Base-by-base conservation (phyloP, 1,139 yeast genomes). In the Kurtzmaniella quercitrusa region DNA sequence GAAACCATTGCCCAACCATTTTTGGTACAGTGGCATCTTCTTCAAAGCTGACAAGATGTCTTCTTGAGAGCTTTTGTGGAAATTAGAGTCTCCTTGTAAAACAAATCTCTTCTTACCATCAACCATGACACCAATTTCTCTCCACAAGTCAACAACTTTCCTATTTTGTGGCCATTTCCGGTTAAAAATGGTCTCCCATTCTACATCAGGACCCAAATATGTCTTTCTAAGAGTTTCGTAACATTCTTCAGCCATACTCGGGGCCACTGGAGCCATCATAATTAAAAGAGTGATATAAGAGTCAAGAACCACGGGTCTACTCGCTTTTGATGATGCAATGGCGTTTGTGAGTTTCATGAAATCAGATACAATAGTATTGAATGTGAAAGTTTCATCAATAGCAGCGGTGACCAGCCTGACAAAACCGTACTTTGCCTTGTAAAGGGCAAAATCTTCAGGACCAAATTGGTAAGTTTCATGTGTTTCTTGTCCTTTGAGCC, bases 351-450 rank as follows among this genome's bases (percentile, higher is more conserved):
- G 62, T 54, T 89, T 93, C 96, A 89, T 93, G 56, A 82, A 84
- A 56, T 88, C 95, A 0, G 97, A 87, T 23, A 93, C 77, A 5
- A 88, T 80, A 0, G 97, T 91, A 60, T 93, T 93, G 57, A 91
- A 68, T 0, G 93, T 74, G 36, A 85, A 63, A 1, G 78, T 74
- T 1, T 66, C 69, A 28, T 74, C 80, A 43, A 88, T 76, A 0
- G 96, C 78, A 2, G 66, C 68, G 8, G 84, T 75, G 9, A 88
- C 71, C 5, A 74, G 67, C 20, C 57, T 58, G 18, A 84, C 11
- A 4, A 37, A 19, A 2, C 33, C 33, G 6, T 28, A 36, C 40
- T 3, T 34, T 9, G 37, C 22, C 9, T 34, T 34, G 16, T 34
- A 34, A 19, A 34, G 37, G 12, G 19, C 26, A 19, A 34, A 34